A percentile compares a stretch with the other conserved stretches of the same genome.
Evolutionary conservation across 148 eudicot genomes (phyloP).

Genomic region (Vaccinium corymbosum): DNA sequence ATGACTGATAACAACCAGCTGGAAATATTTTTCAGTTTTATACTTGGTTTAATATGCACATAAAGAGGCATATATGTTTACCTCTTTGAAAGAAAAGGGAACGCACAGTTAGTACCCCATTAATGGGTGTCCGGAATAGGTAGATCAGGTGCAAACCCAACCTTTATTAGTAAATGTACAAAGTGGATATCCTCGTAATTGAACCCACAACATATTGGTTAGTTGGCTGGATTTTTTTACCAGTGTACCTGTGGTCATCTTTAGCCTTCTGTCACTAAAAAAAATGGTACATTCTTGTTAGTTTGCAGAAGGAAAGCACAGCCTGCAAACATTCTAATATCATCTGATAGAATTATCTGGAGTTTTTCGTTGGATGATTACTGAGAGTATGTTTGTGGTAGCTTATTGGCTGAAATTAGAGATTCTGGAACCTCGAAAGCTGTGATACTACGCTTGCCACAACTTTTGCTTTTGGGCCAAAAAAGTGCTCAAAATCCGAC

Average conservation of each 20-base stretch:
- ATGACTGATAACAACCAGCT: background rate
- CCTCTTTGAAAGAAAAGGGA: background rate
- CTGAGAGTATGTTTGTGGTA: background rate
- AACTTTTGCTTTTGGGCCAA: background rate
- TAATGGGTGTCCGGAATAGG: background rate
- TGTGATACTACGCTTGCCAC: background rate
- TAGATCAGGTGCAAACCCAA: background rate
- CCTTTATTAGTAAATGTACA: background rate
- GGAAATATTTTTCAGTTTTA: background rate
- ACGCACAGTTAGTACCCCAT: background rate
- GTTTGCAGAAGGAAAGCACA: background rate
- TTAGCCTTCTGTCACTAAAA: background rate
- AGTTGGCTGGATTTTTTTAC: background rate
- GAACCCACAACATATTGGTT: background rate
- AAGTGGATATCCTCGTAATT: background rate
- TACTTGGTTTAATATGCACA: background rate
- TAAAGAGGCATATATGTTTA: background rate
- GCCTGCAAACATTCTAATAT: background rate
- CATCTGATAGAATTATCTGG: background rate
- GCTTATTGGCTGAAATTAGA: background rate
- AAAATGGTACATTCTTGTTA: background rate
- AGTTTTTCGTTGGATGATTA: background rate
- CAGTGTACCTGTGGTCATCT: background rate
- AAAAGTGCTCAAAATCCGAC: background rate
- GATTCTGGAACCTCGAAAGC: background rate